Conservation (phyloP, 768 basidiomycete species). For the Kwoniella sp. region DNA sequence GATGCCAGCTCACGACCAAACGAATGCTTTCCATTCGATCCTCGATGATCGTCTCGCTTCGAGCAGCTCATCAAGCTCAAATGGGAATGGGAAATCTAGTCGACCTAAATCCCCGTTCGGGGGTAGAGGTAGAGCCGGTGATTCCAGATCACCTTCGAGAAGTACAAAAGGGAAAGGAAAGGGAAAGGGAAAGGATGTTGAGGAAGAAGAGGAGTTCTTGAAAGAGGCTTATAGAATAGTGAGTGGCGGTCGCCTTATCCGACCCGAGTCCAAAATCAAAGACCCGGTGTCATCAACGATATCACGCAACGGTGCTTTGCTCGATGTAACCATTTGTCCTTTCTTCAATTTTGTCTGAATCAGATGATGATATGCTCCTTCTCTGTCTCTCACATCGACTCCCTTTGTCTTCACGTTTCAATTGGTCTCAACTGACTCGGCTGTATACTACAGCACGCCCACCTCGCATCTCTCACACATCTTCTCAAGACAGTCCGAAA, state of each 20-base stretch:
- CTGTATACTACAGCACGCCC: conserved; percentile 48
- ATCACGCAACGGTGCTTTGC: too few relatives aligned
- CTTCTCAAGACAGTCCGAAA: conserved; percentile 75
- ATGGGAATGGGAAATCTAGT: background rate
- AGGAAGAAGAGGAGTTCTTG: conserved; percentile 45
- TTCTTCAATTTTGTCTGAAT: too few relatives aligned
- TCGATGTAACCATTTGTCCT: too few relatives aligned
- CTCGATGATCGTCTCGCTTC: conserved; percentile 16
- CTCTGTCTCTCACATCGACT: too few relatives aligned
- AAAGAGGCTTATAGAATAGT: conserved; percentile 55
- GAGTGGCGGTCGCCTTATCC: too few relatives aligned
- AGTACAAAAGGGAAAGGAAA: conserved; percentile 9
- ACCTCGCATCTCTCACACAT: conserved; percentile 41
- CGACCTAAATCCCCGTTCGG: conserved; percentile 19
- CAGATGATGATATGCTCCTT: too few relatives aligned
- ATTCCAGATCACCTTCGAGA: conserved; percentile 3
- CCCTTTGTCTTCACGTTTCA: too few relatives aligned
- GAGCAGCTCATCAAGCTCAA: background rate
- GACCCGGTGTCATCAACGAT: too few relatives aligned
- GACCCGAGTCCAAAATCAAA: too few relatives aligned
- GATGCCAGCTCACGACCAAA: conserved; percentile 34
- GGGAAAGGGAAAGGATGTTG: conserved; percentile 17
- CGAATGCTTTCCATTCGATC: conserved; percentile 25
- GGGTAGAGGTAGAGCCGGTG: background rate
- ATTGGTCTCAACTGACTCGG: too few relatives aligned